Base-by-base conservation (phyloP, 768 basidiomycete genomes). In the Rhodotorula diobovata region DNA sequence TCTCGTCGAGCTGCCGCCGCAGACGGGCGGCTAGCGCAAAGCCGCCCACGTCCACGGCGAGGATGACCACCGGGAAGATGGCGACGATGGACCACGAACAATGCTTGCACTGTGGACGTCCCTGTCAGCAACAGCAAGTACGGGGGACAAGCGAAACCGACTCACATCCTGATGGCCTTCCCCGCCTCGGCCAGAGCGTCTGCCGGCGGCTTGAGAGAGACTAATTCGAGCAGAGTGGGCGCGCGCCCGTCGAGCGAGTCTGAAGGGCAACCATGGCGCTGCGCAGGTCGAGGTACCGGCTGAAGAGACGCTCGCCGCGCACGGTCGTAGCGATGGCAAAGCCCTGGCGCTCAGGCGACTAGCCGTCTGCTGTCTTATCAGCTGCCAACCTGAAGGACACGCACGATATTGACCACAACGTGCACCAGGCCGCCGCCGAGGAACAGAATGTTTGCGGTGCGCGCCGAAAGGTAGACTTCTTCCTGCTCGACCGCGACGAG, bases 311-410 rank as follows among this genome's bases (percentile, higher is more conserved):
- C 25, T 25, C 28, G 37, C 5, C 28, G 28, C 41, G 25, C 28
- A 58, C 37, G 37, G 57, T 39, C 14, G 39, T 28, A 2, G 12
- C 37, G 37, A 41, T 41, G 1, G 37, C 57, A 16, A 39, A 4
- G 39, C 28, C 57, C 57, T 58, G 28, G 9, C 18, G 12, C 14
- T 2, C 8, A 10, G 37, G 14, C 9, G 9, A 37, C 9, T 9
- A 25, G 25, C 4, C 23, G 11, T 8, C 9, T 16, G 28, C 2
- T 14, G 2, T 4, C 12, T 4, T 2, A 16, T 28, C 15, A 16
- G n/a, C n/a, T n/a, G n/a, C n/a, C n/a, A n/a, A n/a, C n/a, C n/a
- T 6, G 14, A 1, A 25, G 4, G 7, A 2, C 11, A 58, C 57
- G 10, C 6, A 41, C 57, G 5, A 58, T 2, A 11, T 58, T 7